Evolutionary conservation across 768 basidiomycete genomes (phyloP), one percentile per base, ranked within the genome.

Genomic region (Russula lepida): DNA sequence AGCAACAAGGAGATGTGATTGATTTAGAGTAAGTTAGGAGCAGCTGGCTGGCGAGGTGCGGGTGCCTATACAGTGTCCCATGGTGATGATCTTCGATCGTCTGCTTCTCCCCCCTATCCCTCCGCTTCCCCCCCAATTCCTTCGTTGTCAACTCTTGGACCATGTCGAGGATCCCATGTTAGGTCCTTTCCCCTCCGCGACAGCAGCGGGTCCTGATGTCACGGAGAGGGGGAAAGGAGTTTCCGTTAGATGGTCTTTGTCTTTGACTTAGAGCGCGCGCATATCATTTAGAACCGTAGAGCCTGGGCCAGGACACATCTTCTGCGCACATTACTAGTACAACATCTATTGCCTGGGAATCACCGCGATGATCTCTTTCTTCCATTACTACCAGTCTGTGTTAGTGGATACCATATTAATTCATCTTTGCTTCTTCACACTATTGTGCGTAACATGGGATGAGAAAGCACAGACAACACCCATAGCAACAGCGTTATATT

Each of bases 151-250:
- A 37, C 19, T 47, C 17, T 37, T 39, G 49, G 23, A 17, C 21
- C 47, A 27, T 56, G 30, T 41, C n/a, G n/a, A 37, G 35, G 35
- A 37, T 17, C 13, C 32, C 43, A 60, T 37, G 3, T 30, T 39
- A 48, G 46, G 59, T 48, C 28, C 28, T 49, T 41, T 23, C 32
- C 25, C 47, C 48, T 56, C 43, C 25, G 49, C 9, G 44, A 25
- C 43, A 49, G 19, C 60, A 39, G 50, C 44, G 9, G 60, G 50
- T n/a, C 30, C 49, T 47, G 50, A 23, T 62, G 50, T 57, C 33
- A 23, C 12, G 35, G 48, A 46, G 39, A 51, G 43, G 55, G 48
- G 52, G n/a, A 32, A 32, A 32, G 23, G 49, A 21, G 17, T 49
- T 55, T 55, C 21, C n/a, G 3, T 28, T 52, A 37, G 43, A 47